Evolutionary conservation across 2,329 filamentous ascomycete genomes (phyloP), one percentile per base, ranked within the genome.

Genomic region (Venturia effusa): DNA sequence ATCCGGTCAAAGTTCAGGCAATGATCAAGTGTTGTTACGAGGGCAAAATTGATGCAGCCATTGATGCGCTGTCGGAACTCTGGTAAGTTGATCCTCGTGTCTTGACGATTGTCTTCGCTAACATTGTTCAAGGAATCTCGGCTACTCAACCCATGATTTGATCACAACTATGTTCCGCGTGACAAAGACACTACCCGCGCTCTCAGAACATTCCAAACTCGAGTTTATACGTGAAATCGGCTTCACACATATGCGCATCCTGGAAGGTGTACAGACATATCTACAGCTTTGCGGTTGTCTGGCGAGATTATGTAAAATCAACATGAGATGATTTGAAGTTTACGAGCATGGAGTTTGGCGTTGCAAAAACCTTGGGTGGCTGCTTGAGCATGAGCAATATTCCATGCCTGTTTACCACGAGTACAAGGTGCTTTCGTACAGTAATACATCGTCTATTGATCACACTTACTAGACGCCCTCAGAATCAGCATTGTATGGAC

Each of bases 91-190:
- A 11, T 37, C 43, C 34, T 22, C 3, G 30, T 43, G 10, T 39
- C 54, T 55, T 22, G 32, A 43, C 32, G 19, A 60, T 15, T 45
- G 63, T 63, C 17, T 30, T 64, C 6, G 67, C 63, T 54, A 57
- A 30, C 59, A 61, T 63, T 64, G 66, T 68, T 64, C 66, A 65
- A 83, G 81, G 83, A 86, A 88, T 66, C 79, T 97, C 66, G 94
- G 94, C 17, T 99, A 99, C 78, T 96, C 91, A n/a, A 95, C 91
- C 70, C 93, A 99, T 78, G 94, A 99, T 75, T 96, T 99, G 70
- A 95, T 99, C 75, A 95, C 89, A 77, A 99, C 93, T 66, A 99
- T 99, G 94, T 97, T 99, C 81, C 88, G 88, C 72, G 94, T 99
- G 66, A 97, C 94, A 57, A 99, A 97, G 80, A 95, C 92, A 1